phyloP scores from a whole-genome alignment of 2,329 filamentous ascomycete genomes.

The Apiospora kogelbergensis region DNA sequence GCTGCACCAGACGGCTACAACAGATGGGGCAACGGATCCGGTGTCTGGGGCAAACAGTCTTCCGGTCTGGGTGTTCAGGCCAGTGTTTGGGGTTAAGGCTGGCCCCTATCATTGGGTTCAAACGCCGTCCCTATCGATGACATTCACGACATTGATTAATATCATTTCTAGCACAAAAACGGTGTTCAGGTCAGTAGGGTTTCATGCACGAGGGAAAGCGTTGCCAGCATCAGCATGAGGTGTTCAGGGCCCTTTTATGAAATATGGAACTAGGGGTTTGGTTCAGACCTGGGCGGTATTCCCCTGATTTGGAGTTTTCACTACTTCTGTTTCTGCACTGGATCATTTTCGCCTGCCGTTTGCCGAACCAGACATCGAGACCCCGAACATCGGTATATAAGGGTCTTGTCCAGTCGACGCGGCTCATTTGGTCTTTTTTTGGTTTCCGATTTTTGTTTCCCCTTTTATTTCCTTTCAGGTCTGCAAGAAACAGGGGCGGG shows the following conservation, averaged over 20 bases:
- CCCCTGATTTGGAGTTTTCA: slow-evolving; percentile 9
- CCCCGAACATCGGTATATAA: background rate
- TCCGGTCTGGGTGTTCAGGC: slow-evolving; percentile 82
- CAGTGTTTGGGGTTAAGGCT: slow-evolving; percentile 84
- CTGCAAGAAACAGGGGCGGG: background rate
- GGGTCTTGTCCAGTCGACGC: background rate
- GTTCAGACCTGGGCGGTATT: slow-evolving; percentile 4
- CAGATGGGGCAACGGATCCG: slow-evolving; percentile 77
- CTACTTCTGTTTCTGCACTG: background rate
- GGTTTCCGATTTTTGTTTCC: background rate
- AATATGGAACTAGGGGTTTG: slow-evolving; percentile 7
- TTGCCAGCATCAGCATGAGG: slow-evolving; percentile 37
- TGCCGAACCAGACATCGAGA: background rate
- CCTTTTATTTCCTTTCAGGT: background rate
- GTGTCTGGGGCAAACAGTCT: slow-evolving; percentile 82
- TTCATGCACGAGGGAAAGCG: slow-evolving; percentile 27
- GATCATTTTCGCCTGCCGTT: background rate
- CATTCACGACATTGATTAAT: slow-evolving; percentile 11
- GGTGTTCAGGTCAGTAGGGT: slow-evolving; percentile 34
- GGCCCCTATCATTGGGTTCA: background rate
- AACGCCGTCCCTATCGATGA: background rate
- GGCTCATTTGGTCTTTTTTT: background rate
- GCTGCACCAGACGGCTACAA: slow-evolving; percentile 48
- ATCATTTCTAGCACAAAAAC: slow-evolving; percentile 25
- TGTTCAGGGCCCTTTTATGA: slow-evolving; percentile 32